Base-by-base conservation (phyloP, 495 filamentous ascomycete genomes). In the Cryomyces antarcticus region DNA sequence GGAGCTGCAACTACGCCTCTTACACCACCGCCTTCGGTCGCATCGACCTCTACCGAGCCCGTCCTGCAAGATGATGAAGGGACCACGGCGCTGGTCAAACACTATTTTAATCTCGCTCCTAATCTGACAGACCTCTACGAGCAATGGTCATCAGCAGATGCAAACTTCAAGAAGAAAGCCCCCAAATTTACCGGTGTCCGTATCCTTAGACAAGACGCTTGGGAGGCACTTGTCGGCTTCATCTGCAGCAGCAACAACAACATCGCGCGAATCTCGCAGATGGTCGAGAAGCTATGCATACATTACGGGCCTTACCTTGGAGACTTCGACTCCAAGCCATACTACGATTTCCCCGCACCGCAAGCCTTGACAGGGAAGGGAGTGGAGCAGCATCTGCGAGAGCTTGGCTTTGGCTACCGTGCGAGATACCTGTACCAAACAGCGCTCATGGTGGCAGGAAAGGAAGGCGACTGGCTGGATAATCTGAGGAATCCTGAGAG, bases 241-340 rank as follows among this genome's bases (percentile, higher is more conserved):
- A 95, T 99, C 44, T 96, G 89, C 68, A 94, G 86, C 57, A 92
- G 83, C 61, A 99, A 99, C 61, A 99, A 99, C 60, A 93, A 99
- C 55, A 99, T 99, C 45, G 67, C 73, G 4, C 77, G 89, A 28
- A 99, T 99, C 51, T 83, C 80, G 9, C 80, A 87, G 56, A 96
- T 99, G 89, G 82, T 95, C 17, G 73, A 87, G 45, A 96, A 94
- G 50, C 66, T 99, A 6, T 96, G 89, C 56, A 44, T 71, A 11
- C 69, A 92, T 49, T 96, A 94, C 52, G 89, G 89, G 0, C 71
- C 76, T 0, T 62, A 79, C 13, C 66, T 96, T 31, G 83, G 73
- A 10, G 70, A 74, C 41, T 55, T 95, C 42, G 75, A 74, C 28
- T 72, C 67, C 3, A 69, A 73, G 30, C 52, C 75, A 9, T 94